Evolutionary conservation across 1,284 basidiomycete species (phyloP), one percentile per base, ranked within the genome.

Genomic region (Ceratobasidium papillatum): DNA sequence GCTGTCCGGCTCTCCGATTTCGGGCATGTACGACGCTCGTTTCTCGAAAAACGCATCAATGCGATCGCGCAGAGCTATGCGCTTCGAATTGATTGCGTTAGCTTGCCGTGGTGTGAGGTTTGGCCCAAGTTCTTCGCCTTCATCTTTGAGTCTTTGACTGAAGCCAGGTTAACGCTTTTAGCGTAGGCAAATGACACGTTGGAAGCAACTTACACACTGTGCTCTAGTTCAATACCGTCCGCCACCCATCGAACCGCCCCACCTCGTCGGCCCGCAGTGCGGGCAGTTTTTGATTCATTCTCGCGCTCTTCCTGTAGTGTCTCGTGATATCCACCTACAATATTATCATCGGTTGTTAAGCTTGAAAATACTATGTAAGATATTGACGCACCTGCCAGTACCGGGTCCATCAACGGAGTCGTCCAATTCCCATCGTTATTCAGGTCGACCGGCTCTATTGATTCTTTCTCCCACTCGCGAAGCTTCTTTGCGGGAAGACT

Each of bases 191-290:
- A 30, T 14, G 22, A 54, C 25, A 4, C 8, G n/a, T 5, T 25
- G 30, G 19, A 19, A 32, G n/a, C 7, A 19, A n/a, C 62, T 49
- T 32, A 64, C 62, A 32, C 27, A 19, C 32, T 51, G n/a, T 51
- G 43, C 19, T 65, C 63, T 27, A 65, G 27, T 19, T 65, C 63
- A 14, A 65, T 65, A 1, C 45, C 63, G 14, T 51, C 45, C 4
- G 30, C 22, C 4, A 65, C 3, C 63, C 63, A 65, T 34, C 45
- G 63, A 2, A 32, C 30, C 11, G 30, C 32, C 2, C 63, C 63
- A 11, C 3, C 3, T 8, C 45, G 25, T 32, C 30, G 49, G 17
- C 45, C 45, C 30, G n/a, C 1, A 1, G 8, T 30, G 27, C 27
- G 30, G n/a, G 25, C 8, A 7, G 62, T 2, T 25, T 7, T 19